Evolutionary conservation across 768 basidiomycete genomes (phyloP), one percentile per base, ranked within the genome.

Genomic region (Tremella fuciformis): DNA sequence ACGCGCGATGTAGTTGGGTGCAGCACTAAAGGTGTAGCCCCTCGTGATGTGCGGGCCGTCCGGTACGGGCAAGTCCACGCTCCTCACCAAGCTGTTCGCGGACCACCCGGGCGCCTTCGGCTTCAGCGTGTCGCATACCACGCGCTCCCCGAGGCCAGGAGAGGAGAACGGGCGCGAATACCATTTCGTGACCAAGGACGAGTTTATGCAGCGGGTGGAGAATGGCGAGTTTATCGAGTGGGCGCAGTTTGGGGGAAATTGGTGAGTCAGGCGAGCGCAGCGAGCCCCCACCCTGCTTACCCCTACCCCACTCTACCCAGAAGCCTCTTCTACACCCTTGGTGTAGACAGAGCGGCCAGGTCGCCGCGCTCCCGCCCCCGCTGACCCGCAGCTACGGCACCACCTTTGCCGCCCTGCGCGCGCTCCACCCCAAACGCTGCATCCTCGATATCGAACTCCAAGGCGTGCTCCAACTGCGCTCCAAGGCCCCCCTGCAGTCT

Each of bases 361-460:
- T n/a, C n/a, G n/a, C n/a, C n/a, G 21, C 13, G 38, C 24, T 26
- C 22, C 3, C 51, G 16, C 49, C 8, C 29, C 8, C 19, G 13
- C 53, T 56, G 37, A 59, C 59, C 13, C 50, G 26, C 46, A 74
- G 73, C 67, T 98, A 98, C 71, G 93, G 93, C n/a, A 94, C 92
- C 3, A 90, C 87, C 65, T 85, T 86, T 61, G 81, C 84, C 62
- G 85, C 91, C 19, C 84, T 98, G 26, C 79, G 81, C 34, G 81
- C 82, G 26, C 86, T 96, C 24, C 80, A 82, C 2, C 90, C 89
- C 15, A 84, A 83, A 61, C 84, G 90, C 13, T 97, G 94, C 74
- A 86, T 98, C 58, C 83, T 98, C 39, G 94, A 98, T 74, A 98
- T 98, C 58, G 94, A 98, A 71, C 86, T 88, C 9, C 93, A 98